Evolutionary conservation across 495 filamentous ascomycete species (phyloP), one percentile per base, ranked within the genome.

Genomic region (Tuber calosporum): DNA sequence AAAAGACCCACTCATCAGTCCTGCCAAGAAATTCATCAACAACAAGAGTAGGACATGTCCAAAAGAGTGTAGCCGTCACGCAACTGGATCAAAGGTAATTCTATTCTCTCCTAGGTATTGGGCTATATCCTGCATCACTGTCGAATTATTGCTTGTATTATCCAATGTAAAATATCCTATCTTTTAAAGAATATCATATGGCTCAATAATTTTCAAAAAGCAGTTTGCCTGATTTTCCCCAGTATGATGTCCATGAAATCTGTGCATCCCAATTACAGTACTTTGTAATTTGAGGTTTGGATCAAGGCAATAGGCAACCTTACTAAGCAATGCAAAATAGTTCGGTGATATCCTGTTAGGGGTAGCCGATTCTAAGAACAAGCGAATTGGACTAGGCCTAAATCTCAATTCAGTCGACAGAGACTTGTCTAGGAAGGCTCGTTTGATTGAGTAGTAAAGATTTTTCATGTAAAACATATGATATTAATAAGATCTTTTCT

Each of bases 81-180:
- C 13, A 69, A 66, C 41, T 20, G 73, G 73, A 72, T 80, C 71
- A 43, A 74, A 74, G 30, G 72, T 42, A 40, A 73, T 39, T 39
- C 38, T 19, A 58, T 68, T 68, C 30, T 17, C 71, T 38, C 11
- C 2, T 37, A 68, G 26, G 17, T 58, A 37, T n/a, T 22, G 39
- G 53, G 45, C 41, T 5, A 73, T 68, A 22, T 37, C n/a, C 0
- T 45, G 22, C 15, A 79, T 36, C 4, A 71, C 43, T 7, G 73
- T 75, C 58, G 75, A 42, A 69, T 79, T 79, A 37, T 75, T 79
- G 19, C 1, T 39, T 2, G 73, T 39, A 70, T 81, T 81, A 58
- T 80, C 79, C 0, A 74, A 38, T 0, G 43, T 75, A 45, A 79
- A 79, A 19, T 77, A 79, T 1, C 76, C 72, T 40, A 81, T 69